phyloP scores from a whole-genome alignment of 352 stramenopile genomes.

The Pythium insidiosum region DNA sequence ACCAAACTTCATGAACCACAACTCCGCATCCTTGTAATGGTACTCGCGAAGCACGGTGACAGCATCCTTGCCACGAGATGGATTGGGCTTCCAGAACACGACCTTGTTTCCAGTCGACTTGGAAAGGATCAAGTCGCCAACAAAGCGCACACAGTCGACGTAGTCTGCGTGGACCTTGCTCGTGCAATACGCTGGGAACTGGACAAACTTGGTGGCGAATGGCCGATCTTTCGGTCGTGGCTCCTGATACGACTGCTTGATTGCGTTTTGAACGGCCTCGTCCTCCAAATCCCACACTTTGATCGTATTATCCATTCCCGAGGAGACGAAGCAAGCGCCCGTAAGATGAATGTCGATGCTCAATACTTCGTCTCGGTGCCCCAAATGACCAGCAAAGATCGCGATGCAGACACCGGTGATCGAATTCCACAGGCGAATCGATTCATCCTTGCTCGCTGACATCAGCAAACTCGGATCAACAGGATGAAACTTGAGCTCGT shows the following conservation, averaged over 20 bases:
- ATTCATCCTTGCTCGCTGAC: constrained; percentile 91
- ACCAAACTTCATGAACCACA: constrained; percentile 87
- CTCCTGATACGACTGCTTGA: constrained; percentile 69
- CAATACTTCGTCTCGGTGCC: constrained; percentile 87
- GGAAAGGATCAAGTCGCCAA: constrained; percentile 69
- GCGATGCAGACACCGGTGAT: constrained; percentile 79
- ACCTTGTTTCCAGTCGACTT: constrained; percentile 86
- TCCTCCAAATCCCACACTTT: constrained; percentile 92
- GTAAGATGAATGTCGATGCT: constrained; percentile 85
- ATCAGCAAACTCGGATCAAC: constrained; percentile 84
- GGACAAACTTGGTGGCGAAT: constrained; percentile 81
- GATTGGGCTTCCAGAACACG: constrained; percentile 90
- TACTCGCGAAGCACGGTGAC: constrained; percentile 80
- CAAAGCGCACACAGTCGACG: constrained; percentile 84
- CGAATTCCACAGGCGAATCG: constrained; percentile 90
- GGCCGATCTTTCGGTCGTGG: constrained; percentile 43
- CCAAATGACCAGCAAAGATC: constrained; percentile 89
- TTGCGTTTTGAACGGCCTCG: constrained; percentile 57
- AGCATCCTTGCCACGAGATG: constrained; percentile 66
- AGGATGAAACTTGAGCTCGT: constrained; percentile 89
- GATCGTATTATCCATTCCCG: constrained; percentile 91
- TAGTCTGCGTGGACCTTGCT: constrained; percentile 89
- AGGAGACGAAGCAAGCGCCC: constrained; percentile 83
- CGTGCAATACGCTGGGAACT: constrained; percentile 90
- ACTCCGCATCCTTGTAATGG: constrained; percentile 68